A percentile compares a stretch with the other conserved stretches of the same genome.
Evolutionary conservation across 2,329 filamentous ascomycete genomes (phyloP).

Genomic region (Helotiales sp.): DNA sequence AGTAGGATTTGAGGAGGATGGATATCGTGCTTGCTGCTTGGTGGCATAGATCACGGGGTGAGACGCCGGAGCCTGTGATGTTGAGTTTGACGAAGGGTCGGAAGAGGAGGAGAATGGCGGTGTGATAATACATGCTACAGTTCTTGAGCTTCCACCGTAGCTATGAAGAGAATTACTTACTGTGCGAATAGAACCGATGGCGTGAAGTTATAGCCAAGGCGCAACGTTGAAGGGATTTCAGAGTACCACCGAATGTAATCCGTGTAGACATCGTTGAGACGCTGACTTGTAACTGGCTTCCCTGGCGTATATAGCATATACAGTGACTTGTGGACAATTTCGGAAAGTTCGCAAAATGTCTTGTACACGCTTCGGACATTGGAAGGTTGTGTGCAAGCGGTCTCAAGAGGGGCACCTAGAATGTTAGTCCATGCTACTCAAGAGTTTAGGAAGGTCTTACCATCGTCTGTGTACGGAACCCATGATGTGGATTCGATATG

Average conservation of each 20-base stretch:
- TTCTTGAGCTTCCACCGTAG: conserved; percentile 4
- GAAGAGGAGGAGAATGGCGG: conserved; percentile 74
- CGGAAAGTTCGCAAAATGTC: conserved; percentile 73
- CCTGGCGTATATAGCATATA: conserved; percentile 72
- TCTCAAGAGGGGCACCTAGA: conserved; percentile 53
- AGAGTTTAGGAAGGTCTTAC: conserved; percentile 22
- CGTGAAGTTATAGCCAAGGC: conserved; percentile 70
- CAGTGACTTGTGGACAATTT: conserved; percentile 68
- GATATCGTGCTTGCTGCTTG: conserved; percentile 46
- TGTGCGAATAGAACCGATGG: conserved; percentile 76
- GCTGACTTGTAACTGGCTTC: conserved; percentile 65
- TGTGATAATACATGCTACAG: conserved; percentile 71
- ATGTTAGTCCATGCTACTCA: conserved; percentile 1
- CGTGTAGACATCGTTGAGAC: conserved; percentile 67
- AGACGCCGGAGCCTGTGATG: conserved; percentile 36
- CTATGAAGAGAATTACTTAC: conserved; percentile 54
- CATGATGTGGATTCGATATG: conserved; percentile 64
- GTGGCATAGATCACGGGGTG: conserved; percentile 39
- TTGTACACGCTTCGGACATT: conserved; percentile 72
- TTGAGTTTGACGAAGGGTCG: conserved; percentile 58
- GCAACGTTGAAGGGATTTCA: conserved; percentile 65
- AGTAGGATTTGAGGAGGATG: conserved; percentile 42
- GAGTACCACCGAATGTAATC: conserved; percentile 76
- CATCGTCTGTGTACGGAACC: conserved; percentile 44
- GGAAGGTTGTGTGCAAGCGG: conserved; percentile 66